phyloP scores from a whole-genome alignment of 2,329 filamentous ascomycete species.

The Parastagonospora nodorum region DNA sequence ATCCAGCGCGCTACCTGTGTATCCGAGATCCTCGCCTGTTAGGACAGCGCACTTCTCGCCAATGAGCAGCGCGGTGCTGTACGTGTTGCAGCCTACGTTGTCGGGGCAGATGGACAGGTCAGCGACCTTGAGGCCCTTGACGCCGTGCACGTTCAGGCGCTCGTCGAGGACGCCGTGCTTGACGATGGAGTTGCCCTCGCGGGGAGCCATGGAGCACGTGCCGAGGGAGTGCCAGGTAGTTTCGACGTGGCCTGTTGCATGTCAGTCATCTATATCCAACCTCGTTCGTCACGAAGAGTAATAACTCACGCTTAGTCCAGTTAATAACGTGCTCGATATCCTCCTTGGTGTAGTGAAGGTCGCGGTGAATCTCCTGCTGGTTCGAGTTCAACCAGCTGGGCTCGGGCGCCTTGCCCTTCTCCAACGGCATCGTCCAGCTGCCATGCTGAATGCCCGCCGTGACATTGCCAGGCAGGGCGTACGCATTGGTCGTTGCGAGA shows the following conservation, averaged over 20 bases:
- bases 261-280: constrained; percentile 3
- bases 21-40: constrained; percentile 74
- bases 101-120: constrained; percentile 78
- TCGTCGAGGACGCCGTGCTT: constrained; percentile 80
- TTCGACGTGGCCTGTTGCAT: constrained; percentile 63
- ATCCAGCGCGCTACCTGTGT: constrained; percentile 72
- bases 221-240: constrained; percentile 73
- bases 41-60: constrained; percentile 76
- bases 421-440: constrained; percentile 68
- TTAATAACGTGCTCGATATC: constrained; percentile 72
- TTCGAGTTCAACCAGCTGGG: constrained; percentile 66
- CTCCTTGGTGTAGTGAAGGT: constrained; percentile 67
- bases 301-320: constrained; percentile 53
- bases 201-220: constrained; percentile 78
- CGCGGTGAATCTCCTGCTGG: constrained; percentile 62
- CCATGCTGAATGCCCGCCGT: constrained; percentile 75
- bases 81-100: constrained; percentile 68
- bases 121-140: constrained; percentile 77
- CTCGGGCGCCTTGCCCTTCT: constrained; percentile 58
- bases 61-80: constrained; percentile 73
- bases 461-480: constrained; percentile 74
- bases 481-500: constrained; percentile 73
- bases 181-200: constrained; percentile 77
- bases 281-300: neutral
- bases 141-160: constrained; percentile 76